These are phyloP conservation scores for Penicillium paneum DNA, from an alignment of 2,329 filamentous ascomycete species.

Conservation along the genomic window DNA sequence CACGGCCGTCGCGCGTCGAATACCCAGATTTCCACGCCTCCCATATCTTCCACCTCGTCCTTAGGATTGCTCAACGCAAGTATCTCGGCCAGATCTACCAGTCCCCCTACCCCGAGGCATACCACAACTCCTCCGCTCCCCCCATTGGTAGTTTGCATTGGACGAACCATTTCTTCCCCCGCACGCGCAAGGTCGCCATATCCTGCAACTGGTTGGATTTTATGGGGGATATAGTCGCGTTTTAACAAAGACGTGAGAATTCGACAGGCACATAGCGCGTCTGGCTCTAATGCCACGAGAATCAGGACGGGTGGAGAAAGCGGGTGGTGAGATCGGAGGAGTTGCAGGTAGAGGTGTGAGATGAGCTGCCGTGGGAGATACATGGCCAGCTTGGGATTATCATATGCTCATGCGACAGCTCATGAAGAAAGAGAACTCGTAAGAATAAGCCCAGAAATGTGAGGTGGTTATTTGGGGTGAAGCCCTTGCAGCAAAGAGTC, in stretches of 20 bases:
- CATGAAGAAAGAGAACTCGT: slow-evolving; percentile 18
- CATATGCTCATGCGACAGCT: slow-evolving; percentile 19
- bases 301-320: slow-evolving; percentile 86
- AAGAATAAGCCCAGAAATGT: slow-evolving; percentile 13
- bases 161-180: slow-evolving; percentile 72
- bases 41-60: slow-evolving; percentile 60
- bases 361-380: slow-evolving; percentile 90
- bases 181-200: slow-evolving; percentile 84
- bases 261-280: slow-evolving; percentile 90
- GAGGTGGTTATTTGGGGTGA: slow-evolving; percentile 13
- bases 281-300: slow-evolving; percentile 88
- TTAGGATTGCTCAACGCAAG: slow-evolving; percentile 72
- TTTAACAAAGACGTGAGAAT: slow-evolving; percentile 92
- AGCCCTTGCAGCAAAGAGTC: slow-evolving; percentile 12
- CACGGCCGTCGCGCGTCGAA: slow-evolving; percentile 88
- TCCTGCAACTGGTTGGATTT: slow-evolving; percentile 90
- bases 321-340: slow-evolving; percentile 82
- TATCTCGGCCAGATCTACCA: slow-evolving; percentile 79
- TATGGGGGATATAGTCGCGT: slow-evolving; percentile 95
- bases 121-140: slow-evolving; percentile 86
- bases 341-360: slow-evolving; percentile 85
- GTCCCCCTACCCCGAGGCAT: slow-evolving; percentile 86
- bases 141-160: slow-evolving; percentile 81
- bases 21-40: slow-evolving; percentile 92
- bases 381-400: slow-evolving; percentile 55